Base-by-base conservation (phyloP, 352 stramenopile species). In the Pythium dissimile region DNA sequence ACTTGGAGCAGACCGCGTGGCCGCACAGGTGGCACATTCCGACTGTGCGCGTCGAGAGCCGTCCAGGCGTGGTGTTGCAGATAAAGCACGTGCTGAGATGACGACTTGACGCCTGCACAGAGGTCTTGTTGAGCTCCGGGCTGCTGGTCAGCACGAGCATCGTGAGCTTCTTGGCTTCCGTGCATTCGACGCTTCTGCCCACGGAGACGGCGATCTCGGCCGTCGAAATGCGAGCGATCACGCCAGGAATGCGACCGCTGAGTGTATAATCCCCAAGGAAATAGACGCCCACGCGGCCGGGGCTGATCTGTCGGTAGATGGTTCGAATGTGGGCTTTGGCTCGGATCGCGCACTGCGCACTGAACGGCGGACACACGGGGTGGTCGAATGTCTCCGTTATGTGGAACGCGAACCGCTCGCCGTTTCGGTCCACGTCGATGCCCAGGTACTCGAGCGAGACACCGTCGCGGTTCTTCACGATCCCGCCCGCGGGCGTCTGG, bases 391-490 rank as follows among this genome's bases (percentile, higher is more conserved):
- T 47, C 44, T 64, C 54, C 21, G 28, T 35, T 13, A 69, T 38
- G 30, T 69, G 62, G 54, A 69, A 69, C 23, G 62, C 62, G 28
- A 45, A 69, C n/a, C 49, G 34, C 20, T 59, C 28, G 24, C 62
- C 54, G 4, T 21, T 4, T 0, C 27, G 32, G 48, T 69, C 62
- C 12, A 44, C 20, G 23, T 54, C 48, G 37, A 69, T 59, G 42
- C 62, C 62, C 39, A 69, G 54, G 43, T 69, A 69, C 62, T 69
- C 62, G 50, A 69, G 54, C 42, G 28, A 49, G 34, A 60, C 48
- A 16, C 23, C 34, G 48, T 69, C 62, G 20, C 62, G 62, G 28
- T 60, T 60, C 54, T 64, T 64, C 6, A 69, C 42, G 18, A 69
- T 34, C 3, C 35, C 24, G 15, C 52, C 48, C 2, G 26, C 44